A percentile compares a stretch with the other conserved stretches of the same genome.
Evolutionary conservation across 768 basidiomycete species (phyloP).

Genomic region (Harrya chromipes): DNA sequence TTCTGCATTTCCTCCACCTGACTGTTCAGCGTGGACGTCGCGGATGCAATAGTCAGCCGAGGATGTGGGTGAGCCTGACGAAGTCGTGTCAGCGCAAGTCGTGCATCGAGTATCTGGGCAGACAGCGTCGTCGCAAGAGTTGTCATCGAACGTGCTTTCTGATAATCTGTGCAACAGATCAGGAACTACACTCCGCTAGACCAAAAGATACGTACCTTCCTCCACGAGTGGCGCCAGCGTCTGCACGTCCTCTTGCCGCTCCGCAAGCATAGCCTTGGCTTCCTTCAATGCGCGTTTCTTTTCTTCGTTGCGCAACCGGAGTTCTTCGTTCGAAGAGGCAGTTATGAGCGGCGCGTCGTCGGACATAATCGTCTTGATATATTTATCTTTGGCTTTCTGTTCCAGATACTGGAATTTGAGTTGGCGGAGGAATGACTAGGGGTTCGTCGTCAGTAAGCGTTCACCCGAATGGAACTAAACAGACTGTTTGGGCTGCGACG

Average conservation of each 20-base stretch:
- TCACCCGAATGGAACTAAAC: slow-evolving; percentile 18
- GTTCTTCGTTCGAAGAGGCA: slow-evolving; percentile 72
- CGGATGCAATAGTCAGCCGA: slow-evolving; percentile 72
- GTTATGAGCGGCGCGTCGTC: slow-evolving; percentile 82
- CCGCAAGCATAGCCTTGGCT: slow-evolving; percentile 59
- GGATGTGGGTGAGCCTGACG: slow-evolving; percentile 79
- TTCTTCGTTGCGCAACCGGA: slow-evolving; percentile 55
- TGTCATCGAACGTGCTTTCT: slow-evolving; percentile 49
- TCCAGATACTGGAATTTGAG: slow-evolving; percentile 89
- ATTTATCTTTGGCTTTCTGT: slow-evolving; percentile 88
- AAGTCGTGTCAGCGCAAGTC: slow-evolving; percentile 74
- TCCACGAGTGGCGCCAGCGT: slow-evolving; percentile 67
- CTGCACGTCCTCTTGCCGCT: slow-evolving; percentile 60
- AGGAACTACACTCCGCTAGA: not conserved
- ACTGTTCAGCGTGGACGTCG: slow-evolving; percentile 66
- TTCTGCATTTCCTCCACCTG: slow-evolving; percentile 80
- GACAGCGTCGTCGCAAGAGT: slow-evolving; percentile 57
- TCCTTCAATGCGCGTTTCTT: slow-evolving; percentile 69
- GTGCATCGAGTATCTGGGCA: slow-evolving; percentile 79
- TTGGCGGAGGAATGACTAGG: slow-evolving; percentile 70
- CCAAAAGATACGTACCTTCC: slow-evolving; percentile 38
- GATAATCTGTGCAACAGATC: slow-evolving; percentile 47
- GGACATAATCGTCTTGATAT: slow-evolving; percentile 81
- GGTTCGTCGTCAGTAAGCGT: slow-evolving; percentile 2
- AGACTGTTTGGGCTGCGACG: slow-evolving; percentile 59